phyloP scores from a whole-genome alignment of 2,329 filamentous ascomycete species.

The Aspergillus sp. region DNA sequence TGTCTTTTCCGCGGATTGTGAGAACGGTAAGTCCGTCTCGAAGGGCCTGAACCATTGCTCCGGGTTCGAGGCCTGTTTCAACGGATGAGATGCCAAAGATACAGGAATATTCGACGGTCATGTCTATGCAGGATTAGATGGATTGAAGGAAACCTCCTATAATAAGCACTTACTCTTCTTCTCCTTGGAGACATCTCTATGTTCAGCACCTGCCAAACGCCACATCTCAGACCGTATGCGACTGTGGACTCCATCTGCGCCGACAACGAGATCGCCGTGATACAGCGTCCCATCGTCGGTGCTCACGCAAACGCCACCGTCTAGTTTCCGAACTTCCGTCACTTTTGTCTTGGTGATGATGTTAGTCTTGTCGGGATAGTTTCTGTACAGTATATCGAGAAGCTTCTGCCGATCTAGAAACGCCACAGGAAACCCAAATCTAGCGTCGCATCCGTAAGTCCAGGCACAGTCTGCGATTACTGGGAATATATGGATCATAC shows the following conservation, averaged over 20 bases:
- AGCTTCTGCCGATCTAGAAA: slow-evolving; percentile 19
- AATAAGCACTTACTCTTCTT: slow-evolving; percentile 8
- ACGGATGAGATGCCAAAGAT: slow-evolving; percentile 28
- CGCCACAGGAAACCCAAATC: slow-evolving; percentile 18
- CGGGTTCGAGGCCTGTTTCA: slow-evolving; percentile 10
- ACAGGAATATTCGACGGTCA: slow-evolving; percentile 26
- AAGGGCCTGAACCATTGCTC: slow-evolving; percentile 19
- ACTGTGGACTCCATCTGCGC: slow-evolving; percentile 45
- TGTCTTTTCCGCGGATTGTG: slow-evolving; percentile 19
- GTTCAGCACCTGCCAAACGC: slow-evolving; percentile 11
- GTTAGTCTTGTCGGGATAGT: slow-evolving; percentile 29
- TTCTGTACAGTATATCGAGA: slow-evolving; percentile 21
- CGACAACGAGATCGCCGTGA: slow-evolving; percentile 37
- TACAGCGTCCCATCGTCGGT: slow-evolving; percentile 34
- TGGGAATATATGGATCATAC: background rate
- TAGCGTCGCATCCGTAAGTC: background rate
- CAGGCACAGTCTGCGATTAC: background rate
- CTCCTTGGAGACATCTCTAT: background rate
- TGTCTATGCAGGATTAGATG: slow-evolving; percentile 4
- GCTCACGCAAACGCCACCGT: slow-evolving; percentile 26
- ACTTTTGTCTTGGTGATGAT: slow-evolving; percentile 27
- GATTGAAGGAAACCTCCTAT: background rate
- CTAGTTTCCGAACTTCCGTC: slow-evolving; percentile 19
- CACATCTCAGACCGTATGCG: slow-evolving; percentile 36
- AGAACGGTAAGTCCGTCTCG: slow-evolving; percentile 16